phyloP scores from a whole-genome alignment of 1,284 basidiomycete species.

The Boletus mariae region DNA sequence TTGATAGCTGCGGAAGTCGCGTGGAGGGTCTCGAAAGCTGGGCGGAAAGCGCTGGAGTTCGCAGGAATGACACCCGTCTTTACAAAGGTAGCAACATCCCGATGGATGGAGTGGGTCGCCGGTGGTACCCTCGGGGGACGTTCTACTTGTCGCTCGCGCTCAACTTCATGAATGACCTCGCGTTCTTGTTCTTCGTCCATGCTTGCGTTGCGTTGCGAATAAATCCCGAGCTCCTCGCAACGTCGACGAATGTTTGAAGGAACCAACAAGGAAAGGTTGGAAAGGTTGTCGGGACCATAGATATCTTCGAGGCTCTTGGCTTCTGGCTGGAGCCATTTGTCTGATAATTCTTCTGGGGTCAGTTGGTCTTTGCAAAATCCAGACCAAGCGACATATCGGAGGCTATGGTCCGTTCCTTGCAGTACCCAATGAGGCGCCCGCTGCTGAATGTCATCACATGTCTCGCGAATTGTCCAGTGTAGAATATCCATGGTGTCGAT shows the following conservation, averaged over 20 bases:
- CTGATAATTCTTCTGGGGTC: conserved; percentile 11
- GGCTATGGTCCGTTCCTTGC: neutral
- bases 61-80: conserved; percentile 10
- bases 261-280: neutral
- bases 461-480: neutral
- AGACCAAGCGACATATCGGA: neutral
- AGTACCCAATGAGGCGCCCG: conserved; percentile 40
- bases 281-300: conserved; percentile 21
- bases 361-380: neutral
- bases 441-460: conserved; percentile 28
- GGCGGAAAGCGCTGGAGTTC: neutral
- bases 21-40: conserved; percentile 5
- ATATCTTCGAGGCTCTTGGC: conserved; percentile 36
- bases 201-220: conserved; percentile 10
- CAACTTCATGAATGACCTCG: conserved; percentile 41
- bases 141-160: conserved; percentile 37
- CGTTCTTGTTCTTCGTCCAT: conserved; percentile 46
- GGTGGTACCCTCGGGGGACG: conserved; percentile 25
- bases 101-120: conserved; percentile 17
- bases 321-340: conserved; percentile 36
- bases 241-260: conserved; percentile 24
- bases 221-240: conserved; percentile 26
- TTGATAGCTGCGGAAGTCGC: neutral
- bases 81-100: conserved; percentile 20
- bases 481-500: conserved; percentile 9